Evolutionary conservation across 2,329 filamentous ascomycete genomes (phyloP).

Genomic region (Dactylellina sp.): DNA sequence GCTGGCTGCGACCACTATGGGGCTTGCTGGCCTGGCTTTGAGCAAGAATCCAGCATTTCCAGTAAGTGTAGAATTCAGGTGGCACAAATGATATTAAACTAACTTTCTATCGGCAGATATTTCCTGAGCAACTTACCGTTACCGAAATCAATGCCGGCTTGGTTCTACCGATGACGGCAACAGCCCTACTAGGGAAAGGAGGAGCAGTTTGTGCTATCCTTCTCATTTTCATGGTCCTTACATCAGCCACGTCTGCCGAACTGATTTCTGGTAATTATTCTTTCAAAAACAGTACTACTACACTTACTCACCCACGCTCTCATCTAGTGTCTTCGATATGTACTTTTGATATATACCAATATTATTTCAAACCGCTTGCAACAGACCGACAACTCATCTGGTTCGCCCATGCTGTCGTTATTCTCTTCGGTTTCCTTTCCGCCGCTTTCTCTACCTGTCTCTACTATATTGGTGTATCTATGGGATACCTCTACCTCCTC

Average conservation of each 20-base stretch:
- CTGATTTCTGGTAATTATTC: constrained; percentile 75
- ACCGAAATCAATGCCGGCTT: constrained; percentile 84
- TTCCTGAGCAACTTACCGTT: constrained; percentile 76
- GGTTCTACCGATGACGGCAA: constrained; percentile 85
- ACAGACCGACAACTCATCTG: constrained; percentile 81
- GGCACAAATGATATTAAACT: background rate
- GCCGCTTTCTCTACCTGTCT: constrained; percentile 81
- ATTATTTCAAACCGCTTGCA: constrained; percentile 83
- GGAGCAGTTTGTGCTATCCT: constrained; percentile 82
- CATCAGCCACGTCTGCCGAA: constrained; percentile 82
- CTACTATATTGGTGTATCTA: constrained; percentile 78
- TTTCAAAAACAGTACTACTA: no score
- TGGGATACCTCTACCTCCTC: constrained; percentile 88
- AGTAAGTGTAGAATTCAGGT: background rate
- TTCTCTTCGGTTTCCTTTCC: constrained; percentile 81
- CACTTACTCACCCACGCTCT: background rate
- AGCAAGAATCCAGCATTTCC: constrained; percentile 79
- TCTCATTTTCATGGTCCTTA: constrained; percentile 90
- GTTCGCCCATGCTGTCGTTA: constrained; percentile 78
- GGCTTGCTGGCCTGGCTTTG: constrained; percentile 81
- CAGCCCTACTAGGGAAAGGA: constrained; percentile 82
- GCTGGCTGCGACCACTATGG: constrained; percentile 89
- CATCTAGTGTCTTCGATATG: constrained; percentile 79
- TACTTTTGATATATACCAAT: constrained; percentile 89
- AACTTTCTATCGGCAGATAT: constrained; percentile 65